Conservation (phyloP, 2,329 filamentous ascomycete genomes). For the Biscogniauxia marginata region DNA sequence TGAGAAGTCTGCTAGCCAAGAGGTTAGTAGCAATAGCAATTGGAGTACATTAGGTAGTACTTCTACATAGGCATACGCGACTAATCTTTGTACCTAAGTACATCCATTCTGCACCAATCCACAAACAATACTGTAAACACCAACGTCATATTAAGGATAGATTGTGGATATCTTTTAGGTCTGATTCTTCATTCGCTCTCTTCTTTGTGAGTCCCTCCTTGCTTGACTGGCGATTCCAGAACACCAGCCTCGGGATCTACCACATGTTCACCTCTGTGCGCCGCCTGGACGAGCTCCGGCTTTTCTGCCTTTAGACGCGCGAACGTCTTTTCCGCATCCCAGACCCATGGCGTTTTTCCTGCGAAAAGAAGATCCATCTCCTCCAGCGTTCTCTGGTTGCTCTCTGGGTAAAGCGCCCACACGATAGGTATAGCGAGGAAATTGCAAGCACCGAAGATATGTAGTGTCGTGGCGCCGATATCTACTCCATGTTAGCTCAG, state of each 20-base stretch:
- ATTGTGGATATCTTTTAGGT: not conserved
- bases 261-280: conserved; percentile 26
- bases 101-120: not conserved
- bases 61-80: not conserved
- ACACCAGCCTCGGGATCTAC: conserved; percentile 29
- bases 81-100: not conserved
- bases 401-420: conserved; percentile 73
- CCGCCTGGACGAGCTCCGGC: conserved; percentile 45
- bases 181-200: not conserved
- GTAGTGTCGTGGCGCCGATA: conserved; percentile 69
- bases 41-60: not conserved
- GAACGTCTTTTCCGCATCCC: conserved; percentile 69
- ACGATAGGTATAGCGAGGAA: conserved; percentile 65
- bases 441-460: conserved; percentile 71
- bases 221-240: not conserved
- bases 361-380: conserved; percentile 75
- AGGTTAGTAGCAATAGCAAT: not conserved
- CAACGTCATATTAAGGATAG: not conserved
- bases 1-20: not conserved
- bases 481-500: conserved; percentile 25
- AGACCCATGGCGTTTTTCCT: conserved; percentile 63
- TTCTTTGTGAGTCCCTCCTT: not conserved
- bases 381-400: conserved; percentile 70
- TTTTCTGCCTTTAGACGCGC: conserved; percentile 60
- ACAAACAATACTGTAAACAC: not conserved